Percentiles rank a stretch among this genome's conserved stretches.
Evolutionary conservation across 495 filamentous ascomycete genomes (phyloP).

Genomic region (Hyaloscypha finlandica): DNA sequence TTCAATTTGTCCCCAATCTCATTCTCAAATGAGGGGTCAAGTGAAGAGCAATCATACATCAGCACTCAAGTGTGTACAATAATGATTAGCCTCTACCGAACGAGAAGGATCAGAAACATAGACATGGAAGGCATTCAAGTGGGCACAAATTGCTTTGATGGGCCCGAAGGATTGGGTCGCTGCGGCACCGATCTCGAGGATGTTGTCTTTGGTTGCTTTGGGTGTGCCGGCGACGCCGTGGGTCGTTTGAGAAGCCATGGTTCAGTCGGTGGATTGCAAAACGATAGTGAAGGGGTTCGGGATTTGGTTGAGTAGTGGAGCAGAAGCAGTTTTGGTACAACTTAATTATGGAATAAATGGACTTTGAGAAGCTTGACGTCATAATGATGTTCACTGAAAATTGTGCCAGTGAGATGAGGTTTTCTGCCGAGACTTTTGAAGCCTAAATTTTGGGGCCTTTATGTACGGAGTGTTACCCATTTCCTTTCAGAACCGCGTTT

Average conservation of each 20-base stretch:
- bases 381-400: constrained; percentile 6
- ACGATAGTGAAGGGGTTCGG: background rate
- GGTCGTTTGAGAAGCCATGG: constrained; percentile 4
- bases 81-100: constrained; percentile 41
- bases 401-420: background rate
- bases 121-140: constrained; percentile 43
- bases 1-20: background rate
- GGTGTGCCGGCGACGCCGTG: constrained; percentile 48
- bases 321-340: background rate
- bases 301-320: background rate
- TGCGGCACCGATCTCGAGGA: constrained; percentile 67
- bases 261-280: background rate
- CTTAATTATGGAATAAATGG: background rate
- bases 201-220: constrained; percentile 53
- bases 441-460: background rate
- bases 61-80: constrained; percentile 37
- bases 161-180: constrained; percentile 67
- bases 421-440: background rate
- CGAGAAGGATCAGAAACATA: constrained; percentile 38
- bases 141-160: constrained; percentile 66
- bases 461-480: background rate
- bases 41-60: constrained; percentile 58
- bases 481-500: background rate
- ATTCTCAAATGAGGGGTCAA: background rate
- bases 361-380: constrained; percentile 8